Percentiles rank a stretch among this genome's conserved stretches.
phyloP scores from a whole-genome alignment of 1,284 basidiomycete genomes.

The Ganoderma multipileum region DNA sequence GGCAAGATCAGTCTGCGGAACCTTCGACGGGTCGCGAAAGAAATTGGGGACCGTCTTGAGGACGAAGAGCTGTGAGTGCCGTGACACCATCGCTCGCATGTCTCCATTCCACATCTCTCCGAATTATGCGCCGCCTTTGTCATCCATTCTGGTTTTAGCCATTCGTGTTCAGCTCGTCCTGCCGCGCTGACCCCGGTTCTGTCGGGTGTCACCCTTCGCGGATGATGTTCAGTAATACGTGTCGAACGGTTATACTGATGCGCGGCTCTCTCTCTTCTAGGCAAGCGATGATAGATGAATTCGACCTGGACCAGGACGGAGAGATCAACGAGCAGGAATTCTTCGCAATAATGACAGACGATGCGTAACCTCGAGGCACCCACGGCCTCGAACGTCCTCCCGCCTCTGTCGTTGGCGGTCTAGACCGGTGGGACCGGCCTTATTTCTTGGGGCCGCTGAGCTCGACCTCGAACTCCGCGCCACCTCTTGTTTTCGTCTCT shows the following conservation, averaged over 20 bases:
- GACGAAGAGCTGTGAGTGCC: slow-evolving; percentile 92
- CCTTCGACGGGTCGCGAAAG: slow-evolving; percentile 93
- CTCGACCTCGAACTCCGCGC: background rate
- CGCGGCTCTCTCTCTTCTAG: slow-evolving; percentile 49
- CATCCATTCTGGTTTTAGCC: background rate
- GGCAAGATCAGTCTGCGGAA: slow-evolving; percentile 95
- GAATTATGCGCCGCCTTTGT: background rate
- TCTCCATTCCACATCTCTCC: slow-evolving; percentile 6
- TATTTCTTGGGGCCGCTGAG: background rate
- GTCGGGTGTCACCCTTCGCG: background rate
- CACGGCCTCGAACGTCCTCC: slow-evolving; percentile 2
- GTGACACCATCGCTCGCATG: background rate
- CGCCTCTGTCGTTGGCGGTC: background rate
- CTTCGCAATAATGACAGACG: slow-evolving; percentile 97
- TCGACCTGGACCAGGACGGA: slow-evolving; percentile 98
- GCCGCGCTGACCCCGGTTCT: slow-evolving; percentile 1
- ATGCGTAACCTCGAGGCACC: slow-evolving; percentile 53
- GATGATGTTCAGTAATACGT: background rate
- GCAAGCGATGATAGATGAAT: slow-evolving; percentile 99
- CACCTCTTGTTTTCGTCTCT: background rate
- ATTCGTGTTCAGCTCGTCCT: background rate
- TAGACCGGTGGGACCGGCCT: background rate
- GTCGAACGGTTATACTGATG: slow-evolving; percentile 3
- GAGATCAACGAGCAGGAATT: slow-evolving; percentile 97
- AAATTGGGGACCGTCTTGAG: slow-evolving; percentile 94